Evolutionary conservation across 2,329 filamentous ascomycete species (phyloP), one percentile per base, ranked within the genome.

Genomic region (Cylindrodendrum hubeiense): DNA sequence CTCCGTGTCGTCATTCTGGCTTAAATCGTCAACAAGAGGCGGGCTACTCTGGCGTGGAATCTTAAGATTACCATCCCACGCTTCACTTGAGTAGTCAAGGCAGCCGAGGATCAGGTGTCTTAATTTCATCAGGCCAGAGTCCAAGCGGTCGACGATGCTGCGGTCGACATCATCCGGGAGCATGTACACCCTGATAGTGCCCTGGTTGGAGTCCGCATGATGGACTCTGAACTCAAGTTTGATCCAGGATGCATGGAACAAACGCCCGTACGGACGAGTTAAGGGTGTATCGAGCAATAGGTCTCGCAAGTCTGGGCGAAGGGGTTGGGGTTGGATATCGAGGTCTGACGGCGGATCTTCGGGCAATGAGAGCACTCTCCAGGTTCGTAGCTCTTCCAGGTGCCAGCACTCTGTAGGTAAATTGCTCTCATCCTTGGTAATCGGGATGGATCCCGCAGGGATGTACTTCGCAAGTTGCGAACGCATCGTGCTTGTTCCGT

Each of bases 91-190:
- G 46, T 85, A 87, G 69, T 93, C 87, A 1, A 94, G 74, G 2
- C 73, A 74, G 2, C 75, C 69, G 6, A 93, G 74, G 0, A 94
- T 76, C 1, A 66, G 50, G 8, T 80, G 76, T 28, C 90, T 79
- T 1, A 81, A 77, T 54, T 77, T 84, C 28, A 80, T 79, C 6
- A 91, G 75, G 17, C 72, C 76, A 2, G 69, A 71, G 60, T 84
- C 80, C 1, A 79, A 80, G 7, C 89, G 83, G 41, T 86, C 80
- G n/a, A 92, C 80, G 4, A 77, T 76, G 2, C 81, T 75, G 30
- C 88, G 84, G 2, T 85, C 84, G 34, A 88, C 82, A 77, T 95
- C 92, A 67, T 92, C 88, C 2, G 91, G 89, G 2, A 93, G 83
- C 4, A 92, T 70, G 71, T 91, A 90, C 1, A 93, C 80, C 22